Evolutionary conservation across 2,329 filamentous ascomycete species (phyloP).

Genomic region (Aspergillus sp.): DNA sequence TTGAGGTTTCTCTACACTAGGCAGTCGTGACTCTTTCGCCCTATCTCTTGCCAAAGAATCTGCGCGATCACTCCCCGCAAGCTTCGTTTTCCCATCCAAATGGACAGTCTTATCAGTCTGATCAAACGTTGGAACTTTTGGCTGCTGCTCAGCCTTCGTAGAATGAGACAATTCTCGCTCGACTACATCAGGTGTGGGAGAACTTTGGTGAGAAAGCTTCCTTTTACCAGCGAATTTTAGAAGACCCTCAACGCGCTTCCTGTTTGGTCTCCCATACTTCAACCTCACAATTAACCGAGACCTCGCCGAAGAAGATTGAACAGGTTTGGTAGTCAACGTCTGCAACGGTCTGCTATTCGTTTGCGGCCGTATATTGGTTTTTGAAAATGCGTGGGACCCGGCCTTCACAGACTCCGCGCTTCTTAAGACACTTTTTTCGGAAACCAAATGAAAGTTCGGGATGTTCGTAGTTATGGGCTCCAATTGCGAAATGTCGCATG

Average conservation of each 20-base stretch:
- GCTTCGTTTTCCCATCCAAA: conserved; percentile 19
- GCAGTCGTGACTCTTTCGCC: conserved; percentile 31
- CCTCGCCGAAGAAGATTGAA: conserved; percentile 15
- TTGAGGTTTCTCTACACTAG: conserved; percentile 35
- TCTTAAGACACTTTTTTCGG: conserved; percentile 13
- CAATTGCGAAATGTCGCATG: conserved; percentile 15
- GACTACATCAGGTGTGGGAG: conserved; percentile 23
- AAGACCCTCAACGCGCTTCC: conserved; percentile 48
- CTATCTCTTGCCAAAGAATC: conserved; percentile 33
- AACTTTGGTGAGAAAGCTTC: conserved; percentile 27
- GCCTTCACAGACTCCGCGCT: conserved; percentile 9
- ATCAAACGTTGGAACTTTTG: conserved; percentile 14
- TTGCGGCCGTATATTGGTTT: conserved; percentile 5
- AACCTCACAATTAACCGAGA: conserved; percentile 48
- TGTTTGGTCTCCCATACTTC: conserved; percentile 52
- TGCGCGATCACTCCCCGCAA: conserved; percentile 24
- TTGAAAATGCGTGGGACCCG: conserved; percentile 10
- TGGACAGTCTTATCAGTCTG: conserved; percentile 19
- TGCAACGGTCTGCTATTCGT: conserved; percentile 2
- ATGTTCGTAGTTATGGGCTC: conserved; percentile 17
- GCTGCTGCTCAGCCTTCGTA: conserved; percentile 21
- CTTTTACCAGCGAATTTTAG: conserved; percentile 45
- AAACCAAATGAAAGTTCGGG: conserved; percentile 11
- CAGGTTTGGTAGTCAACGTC: conserved; percentile 10
- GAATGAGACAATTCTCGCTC: conserved; percentile 19